Base-by-base conservation (phyloP, 2,329 filamentous ascomycete species). In the Aspergillus alliaceus region DNA sequence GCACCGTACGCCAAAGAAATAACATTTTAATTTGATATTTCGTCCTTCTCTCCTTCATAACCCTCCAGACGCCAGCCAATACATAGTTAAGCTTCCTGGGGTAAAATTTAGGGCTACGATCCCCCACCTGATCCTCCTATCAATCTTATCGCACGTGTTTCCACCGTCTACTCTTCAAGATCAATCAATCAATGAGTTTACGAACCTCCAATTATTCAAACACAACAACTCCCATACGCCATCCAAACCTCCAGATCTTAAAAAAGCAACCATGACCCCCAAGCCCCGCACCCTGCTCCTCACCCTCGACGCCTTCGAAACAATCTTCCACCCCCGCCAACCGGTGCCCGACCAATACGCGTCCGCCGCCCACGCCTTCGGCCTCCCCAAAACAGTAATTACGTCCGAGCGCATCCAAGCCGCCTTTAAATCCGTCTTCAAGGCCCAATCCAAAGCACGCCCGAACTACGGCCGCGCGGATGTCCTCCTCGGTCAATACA, bases 301-400 rank as follows among this genome's bases (percentile, higher is more conserved):
- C 20, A 79, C 77, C 32, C 64, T 80, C 39, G 78, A 80, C 64
- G 77, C 77, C 32, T 77, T 79, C 56, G 73, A 71, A 22, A 80
- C 78, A 3, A 59, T 80, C 48, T 79, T 79, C 62, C 62, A 74
- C 51, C 77, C 78, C 0, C 72, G 72, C 55, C 61, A 64, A 3
- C 71, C 77, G 1, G 64, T 80, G 31, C 66, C 72, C 6, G 64
- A 69, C 7, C 75, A 78, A 61, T 80, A 80, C 65, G 66, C 73
- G 25, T 60, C 71, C 11, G 65, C 71, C 48, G 77, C 77, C 14
- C 66, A 71, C 56, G 54, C 67, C 53, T 75, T 72, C 60, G 70
- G 74, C 18, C 59, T 79, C 24, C 64, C 66, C 44, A 66, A 53
- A n/a, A 56, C 63, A 6, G 25, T 56, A 27, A 48, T 73, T 54